Evolutionary conservation across 2,329 filamentous ascomycete species (phyloP), one percentile per base, ranked within the genome.

Genomic region (Colletotrichum chlorophyti): DNA sequence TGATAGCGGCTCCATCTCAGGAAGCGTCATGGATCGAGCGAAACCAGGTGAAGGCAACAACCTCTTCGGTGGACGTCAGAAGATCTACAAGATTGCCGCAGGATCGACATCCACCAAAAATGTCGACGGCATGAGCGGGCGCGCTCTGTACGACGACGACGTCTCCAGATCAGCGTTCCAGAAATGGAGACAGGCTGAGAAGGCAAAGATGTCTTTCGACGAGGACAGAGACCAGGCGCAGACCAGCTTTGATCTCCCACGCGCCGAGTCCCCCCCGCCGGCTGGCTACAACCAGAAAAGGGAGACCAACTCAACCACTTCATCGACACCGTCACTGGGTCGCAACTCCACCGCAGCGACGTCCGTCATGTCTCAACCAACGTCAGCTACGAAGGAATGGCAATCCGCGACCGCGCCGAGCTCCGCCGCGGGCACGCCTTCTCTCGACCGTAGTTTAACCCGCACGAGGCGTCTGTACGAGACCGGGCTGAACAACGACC

Each of bases 11-110:
- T 85, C 84, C 6, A 76, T 78, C 4, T 76, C 79, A 9, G 76
- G 85, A 1, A 92, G 90, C 71, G 83, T 98, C n/a, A 94, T 98
- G 90, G 89, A 81, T 66, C 84, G 95, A 48, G 81, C 89, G 7
- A 89, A 93, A 65, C 93, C 91, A 0, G 88, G 85, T 1, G 94
- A 98, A 69, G 93, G 94, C 41, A 99, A 98, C 70, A 90, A 91
- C 65, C 75, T 99, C 54, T 99, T 99, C 74, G 95, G 95, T 55
- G 95, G 95, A 14, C 87, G 95, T 40, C 95, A 98, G 72, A 98
- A 98, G 76, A 89, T 98, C 32, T 98, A 96, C 74, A 93, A 92
- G 72, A 91, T 97, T 63, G 82, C 90, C 1, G 79, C 78, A 4
- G 80, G 81, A 23, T 72, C 73, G 17, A 69, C 70, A 12, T 69